Percentiles rank a stretch among this genome's conserved stretches.
Conservation (phyloP, 2,329 filamentous ascomycete species). For the Blastomyces emzantsi region DNA sequence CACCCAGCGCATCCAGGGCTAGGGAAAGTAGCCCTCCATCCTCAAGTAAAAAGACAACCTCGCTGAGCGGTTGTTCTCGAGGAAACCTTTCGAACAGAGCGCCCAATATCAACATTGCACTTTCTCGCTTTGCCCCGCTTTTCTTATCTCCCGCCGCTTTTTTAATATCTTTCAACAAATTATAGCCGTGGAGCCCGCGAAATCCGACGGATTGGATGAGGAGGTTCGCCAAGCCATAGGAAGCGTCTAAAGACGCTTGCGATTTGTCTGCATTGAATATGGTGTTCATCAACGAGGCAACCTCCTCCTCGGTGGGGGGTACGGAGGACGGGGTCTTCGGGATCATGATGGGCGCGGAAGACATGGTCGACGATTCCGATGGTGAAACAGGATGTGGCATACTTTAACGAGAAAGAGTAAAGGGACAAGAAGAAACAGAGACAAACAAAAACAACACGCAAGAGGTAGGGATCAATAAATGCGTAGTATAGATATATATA, state of each 20-base stretch:
- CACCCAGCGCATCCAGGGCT: constrained; percentile 75
- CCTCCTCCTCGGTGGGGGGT: constrained; percentile 47
- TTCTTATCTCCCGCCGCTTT: constrained; percentile 93
- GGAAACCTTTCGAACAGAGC: constrained; percentile 89
- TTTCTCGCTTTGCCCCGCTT: constrained; percentile 72
- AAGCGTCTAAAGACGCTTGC: constrained; percentile 57
- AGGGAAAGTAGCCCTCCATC: constrained; percentile 63
- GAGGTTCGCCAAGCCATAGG: constrained; percentile 56
- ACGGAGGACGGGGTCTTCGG: constrained; percentile 14
- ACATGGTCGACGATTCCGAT: constrained; percentile 33
- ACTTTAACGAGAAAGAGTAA: constrained; percentile 12
- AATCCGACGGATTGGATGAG: constrained; percentile 57
- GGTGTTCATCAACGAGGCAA: constrained; percentile 55
- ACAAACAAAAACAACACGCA: not conserved
- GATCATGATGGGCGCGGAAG: constrained; percentile 29
- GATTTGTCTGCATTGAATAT: constrained; percentile 63
- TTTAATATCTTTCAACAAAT: constrained; percentile 53
- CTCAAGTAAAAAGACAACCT: constrained; percentile 73
- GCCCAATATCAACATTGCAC: constrained; percentile 88
- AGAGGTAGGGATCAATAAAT: not conserved
- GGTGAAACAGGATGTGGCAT: constrained; percentile 43
- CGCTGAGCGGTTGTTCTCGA: constrained; percentile 63
- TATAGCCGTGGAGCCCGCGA: constrained; percentile 53
- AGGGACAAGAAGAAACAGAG: not conserved
- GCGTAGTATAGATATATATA: not conserved